Percentiles rank a stretch among this genome's conserved stretches.
Evolutionary conservation across 805 yeast genomes (phyloP).

Genomic region (Candida patagonica): DNA sequence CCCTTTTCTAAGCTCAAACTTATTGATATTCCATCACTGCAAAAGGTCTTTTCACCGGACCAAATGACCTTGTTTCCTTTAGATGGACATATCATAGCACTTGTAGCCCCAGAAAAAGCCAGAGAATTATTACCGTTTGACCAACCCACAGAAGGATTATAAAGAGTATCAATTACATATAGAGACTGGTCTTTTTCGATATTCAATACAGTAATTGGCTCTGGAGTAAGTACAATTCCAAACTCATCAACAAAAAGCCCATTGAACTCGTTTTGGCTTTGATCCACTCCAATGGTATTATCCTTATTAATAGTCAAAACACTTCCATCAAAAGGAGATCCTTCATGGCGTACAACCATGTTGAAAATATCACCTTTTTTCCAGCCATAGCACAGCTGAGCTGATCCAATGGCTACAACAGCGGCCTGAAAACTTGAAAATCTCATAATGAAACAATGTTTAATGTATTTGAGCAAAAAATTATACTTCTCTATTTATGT

Average conservation of each 20-base stretch:
- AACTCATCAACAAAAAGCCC: constrained; percentile 20
- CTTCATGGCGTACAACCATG: too few relatives aligned
- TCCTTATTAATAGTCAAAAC: constrained; percentile 14
- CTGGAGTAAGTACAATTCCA: constrained; percentile 21
- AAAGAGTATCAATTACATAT: constrained; percentile 18
- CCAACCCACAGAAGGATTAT: constrained; percentile 18
- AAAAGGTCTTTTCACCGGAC: constrained; percentile 10
- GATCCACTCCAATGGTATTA: constrained; percentile 17
- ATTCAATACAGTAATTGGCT: constrained; percentile 20
- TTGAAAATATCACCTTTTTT: too few relatives aligned
- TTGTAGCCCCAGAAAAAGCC: constrained; percentile 7
- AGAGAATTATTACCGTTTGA: constrained; percentile 11
- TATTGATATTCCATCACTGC: constrained; percentile 18
- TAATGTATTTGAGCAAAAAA: too few relatives aligned
- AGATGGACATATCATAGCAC: constrained; percentile 20
- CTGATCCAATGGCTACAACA: too few relatives aligned
- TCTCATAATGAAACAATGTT: too few relatives aligned
- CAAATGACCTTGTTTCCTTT: constrained; percentile 12
- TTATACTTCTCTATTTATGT: too few relatives aligned
- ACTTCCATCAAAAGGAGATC: neutral
- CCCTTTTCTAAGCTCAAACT: constrained; percentile 9
- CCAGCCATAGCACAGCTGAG: too few relatives aligned
- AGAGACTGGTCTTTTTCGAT: constrained; percentile 15
- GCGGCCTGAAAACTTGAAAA: too few relatives aligned
- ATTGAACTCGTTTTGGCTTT: constrained; percentile 18